Conservation (phyloP, 305 asterid species). For the Striga hermonthica region DNA sequence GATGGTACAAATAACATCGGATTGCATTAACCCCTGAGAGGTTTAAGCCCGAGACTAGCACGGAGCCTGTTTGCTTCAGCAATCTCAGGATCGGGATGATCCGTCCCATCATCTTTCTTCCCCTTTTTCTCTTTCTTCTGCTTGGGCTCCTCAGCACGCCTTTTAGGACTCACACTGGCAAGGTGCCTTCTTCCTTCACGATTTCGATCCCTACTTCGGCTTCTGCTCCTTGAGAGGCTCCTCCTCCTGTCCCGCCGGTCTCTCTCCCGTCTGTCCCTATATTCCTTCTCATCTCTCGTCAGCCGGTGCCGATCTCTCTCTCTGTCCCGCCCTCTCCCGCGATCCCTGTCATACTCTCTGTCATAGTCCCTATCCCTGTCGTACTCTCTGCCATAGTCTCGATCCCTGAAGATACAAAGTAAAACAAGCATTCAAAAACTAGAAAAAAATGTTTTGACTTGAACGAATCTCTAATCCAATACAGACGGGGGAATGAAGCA, state of each 20-base stretch:
- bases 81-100: slow-evolving; percentile 98
- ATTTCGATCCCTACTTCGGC: slow-evolving; percentile 77
- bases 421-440: neutral
- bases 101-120: slow-evolving; percentile 85
- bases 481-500: neutral
- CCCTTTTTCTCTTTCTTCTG: slow-evolving; percentile 81
- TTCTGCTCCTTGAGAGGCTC: slow-evolving; percentile 81
- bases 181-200: slow-evolving; percentile 57
- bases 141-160: slow-evolving; percentile 59
- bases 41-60: slow-evolving; percentile 83
- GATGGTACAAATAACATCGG: neutral
- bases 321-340: slow-evolving; percentile 61
- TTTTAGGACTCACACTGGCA: slow-evolving; percentile 64
- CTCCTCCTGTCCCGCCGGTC: slow-evolving; percentile 54
- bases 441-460: slow-evolving; percentile 4
- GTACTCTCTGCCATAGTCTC: slow-evolving; percentile 65
- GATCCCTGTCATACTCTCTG: slow-evolving; percentile 57
- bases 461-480: neutral
- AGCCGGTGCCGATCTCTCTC: slow-evolving; percentile 43
- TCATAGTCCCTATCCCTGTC: slow-evolving; percentile 55
- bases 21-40: slow-evolving; percentile 48
- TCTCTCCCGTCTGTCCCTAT: slow-evolving; percentile 64
- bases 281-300: slow-evolving; percentile 41
- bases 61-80: slow-evolving; percentile 79
- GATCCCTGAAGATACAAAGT: slow-evolving; percentile 41